Evolutionary conservation across 495 filamentous ascomycete species (phyloP).

Genomic region (Physcia stellaris): DNA sequence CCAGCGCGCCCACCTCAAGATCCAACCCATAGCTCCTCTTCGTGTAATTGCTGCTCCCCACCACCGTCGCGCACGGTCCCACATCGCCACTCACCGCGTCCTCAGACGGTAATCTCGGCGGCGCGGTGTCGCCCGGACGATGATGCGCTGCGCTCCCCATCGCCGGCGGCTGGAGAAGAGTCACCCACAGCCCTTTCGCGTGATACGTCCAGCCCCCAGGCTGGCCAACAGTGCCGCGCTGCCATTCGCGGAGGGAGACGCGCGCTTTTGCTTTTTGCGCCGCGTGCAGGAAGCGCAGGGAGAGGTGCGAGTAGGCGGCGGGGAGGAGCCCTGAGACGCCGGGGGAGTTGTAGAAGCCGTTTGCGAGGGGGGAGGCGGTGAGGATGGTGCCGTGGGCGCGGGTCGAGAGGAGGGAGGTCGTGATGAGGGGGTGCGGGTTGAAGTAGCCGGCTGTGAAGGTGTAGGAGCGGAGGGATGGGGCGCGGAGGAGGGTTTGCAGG

Average conservation of each 20-base stretch:
- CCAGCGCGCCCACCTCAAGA: constrained; percentile 70
- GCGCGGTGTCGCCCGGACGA: too few species aligned
- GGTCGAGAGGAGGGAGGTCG: constrained; percentile 56
- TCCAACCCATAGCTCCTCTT: constrained; percentile 85
- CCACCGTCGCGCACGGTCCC: constrained; percentile 60
- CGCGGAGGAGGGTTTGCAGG: constrained; percentile 53
- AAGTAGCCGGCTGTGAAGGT: constrained; percentile 97
- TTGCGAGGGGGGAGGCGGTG: constrained; percentile 87
- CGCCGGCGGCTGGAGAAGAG: constrained; percentile 28
- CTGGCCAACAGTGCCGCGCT: constrained; percentile 63
- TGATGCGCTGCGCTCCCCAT: neutral
- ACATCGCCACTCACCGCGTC: constrained; percentile 16
- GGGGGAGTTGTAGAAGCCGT: constrained; percentile 85
- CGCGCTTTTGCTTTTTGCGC: constrained; percentile 39
- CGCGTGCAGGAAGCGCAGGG: constrained; percentile 62
- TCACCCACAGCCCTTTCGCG: constrained; percentile 92
- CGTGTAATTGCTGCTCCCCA: constrained; percentile 93
- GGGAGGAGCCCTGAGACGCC: constrained; percentile 85
- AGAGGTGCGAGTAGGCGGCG: constrained; percentile 78
- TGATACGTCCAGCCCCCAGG: constrained; percentile 93
- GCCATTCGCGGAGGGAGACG: constrained; percentile 81
- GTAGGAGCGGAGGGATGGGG: constrained; percentile 59
- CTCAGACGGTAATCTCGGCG: constrained; percentile 18
- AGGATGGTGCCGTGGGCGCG: constrained; percentile 66
- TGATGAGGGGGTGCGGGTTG: constrained; percentile 78